Percentiles rank a stretch among this genome's conserved stretches.
Conservation (phyloP, 192 early-diverging fungal genomes). For the Coemansia sp. region DNA sequence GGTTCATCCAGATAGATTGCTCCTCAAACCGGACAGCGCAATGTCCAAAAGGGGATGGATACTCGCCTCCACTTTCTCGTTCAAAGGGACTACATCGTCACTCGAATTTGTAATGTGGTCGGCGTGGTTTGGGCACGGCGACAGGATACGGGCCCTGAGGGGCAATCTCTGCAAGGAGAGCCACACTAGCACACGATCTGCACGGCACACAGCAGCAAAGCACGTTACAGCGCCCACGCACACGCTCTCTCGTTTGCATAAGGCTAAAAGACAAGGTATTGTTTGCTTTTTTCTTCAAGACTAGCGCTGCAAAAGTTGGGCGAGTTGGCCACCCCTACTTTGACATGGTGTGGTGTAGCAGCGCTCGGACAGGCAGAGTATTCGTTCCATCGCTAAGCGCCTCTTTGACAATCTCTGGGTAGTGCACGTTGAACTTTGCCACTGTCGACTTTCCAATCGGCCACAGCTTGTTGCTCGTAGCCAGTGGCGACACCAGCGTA, state of each 20-base stretch:
- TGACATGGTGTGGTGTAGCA: slow-evolving; percentile 11
- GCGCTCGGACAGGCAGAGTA: slow-evolving; percentile 20
- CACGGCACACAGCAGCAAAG: neutral
- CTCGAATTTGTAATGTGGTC: neutral
- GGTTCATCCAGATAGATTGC: no score
- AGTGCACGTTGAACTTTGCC: slow-evolving; percentile 25
- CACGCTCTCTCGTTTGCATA: neutral
- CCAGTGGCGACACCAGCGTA: slow-evolving; percentile 37
- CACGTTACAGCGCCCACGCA: slow-evolving; percentile 6
- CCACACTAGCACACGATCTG: neutral
- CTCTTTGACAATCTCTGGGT: slow-evolving; percentile 19
- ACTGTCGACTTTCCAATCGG: slow-evolving; percentile 40
- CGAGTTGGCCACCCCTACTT: neutral
- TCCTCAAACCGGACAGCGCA: neutral
- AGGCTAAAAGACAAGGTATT: neutral
- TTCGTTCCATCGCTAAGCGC: slow-evolving; percentile 25
- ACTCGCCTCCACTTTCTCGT: no score
- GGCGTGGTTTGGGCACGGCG: slow-evolving; percentile 2
- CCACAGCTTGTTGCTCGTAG: slow-evolving; percentile 32
- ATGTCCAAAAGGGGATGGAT: neutral
- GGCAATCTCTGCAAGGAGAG: neutral
- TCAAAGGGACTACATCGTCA: neutral
- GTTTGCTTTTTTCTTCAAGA: neutral
- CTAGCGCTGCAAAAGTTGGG: neutral
- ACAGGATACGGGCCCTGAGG: neutral